Conservation (phyloP, 257 asterid genomes). For the Solanum corneliomulleri region DNA sequence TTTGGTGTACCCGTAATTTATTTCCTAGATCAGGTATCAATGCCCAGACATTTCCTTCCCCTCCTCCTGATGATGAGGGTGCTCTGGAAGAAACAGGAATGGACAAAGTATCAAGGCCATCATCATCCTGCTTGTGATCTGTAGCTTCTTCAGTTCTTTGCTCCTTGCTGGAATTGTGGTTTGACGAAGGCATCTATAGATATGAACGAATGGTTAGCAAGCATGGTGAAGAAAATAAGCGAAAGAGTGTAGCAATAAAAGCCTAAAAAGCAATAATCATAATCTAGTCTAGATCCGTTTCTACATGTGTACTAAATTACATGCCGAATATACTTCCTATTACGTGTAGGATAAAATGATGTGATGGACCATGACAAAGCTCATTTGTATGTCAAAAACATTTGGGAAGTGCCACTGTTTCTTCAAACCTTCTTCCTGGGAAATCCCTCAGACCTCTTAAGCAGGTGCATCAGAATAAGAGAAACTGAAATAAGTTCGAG, state of each 20-base stretch:
- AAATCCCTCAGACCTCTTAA: neutral
- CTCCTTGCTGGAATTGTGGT: conserved; percentile 37
- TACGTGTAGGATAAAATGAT: neutral
- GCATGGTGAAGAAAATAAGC: neutral
- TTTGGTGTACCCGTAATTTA: conserved; percentile 65
- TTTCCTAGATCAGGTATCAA: conserved; percentile 72
- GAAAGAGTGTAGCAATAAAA: neutral
- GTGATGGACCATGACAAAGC: neutral
- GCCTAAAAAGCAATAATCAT: neutral
- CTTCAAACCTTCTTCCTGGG: neutral
- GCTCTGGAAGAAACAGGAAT: conserved; percentile 40
- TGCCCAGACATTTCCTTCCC: conserved; percentile 73
- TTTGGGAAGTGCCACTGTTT: neutral
- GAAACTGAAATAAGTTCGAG: neutral
- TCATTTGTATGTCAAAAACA: neutral
- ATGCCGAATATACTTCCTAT: neutral
- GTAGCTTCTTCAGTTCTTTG: conserved; percentile 36
- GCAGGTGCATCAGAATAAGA: neutral
- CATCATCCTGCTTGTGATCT: conserved; percentile 28
- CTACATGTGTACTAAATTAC: neutral
- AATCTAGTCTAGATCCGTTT: neutral
- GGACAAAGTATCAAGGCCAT: conserved; percentile 27
- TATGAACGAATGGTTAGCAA: neutral
- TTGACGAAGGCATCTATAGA: conserved; percentile 30
- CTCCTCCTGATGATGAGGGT: conserved; percentile 38